Conservation (phyloP, 495 filamentous ascomycete genomes). For the Hypoxylon lienhwacheense region DNA sequence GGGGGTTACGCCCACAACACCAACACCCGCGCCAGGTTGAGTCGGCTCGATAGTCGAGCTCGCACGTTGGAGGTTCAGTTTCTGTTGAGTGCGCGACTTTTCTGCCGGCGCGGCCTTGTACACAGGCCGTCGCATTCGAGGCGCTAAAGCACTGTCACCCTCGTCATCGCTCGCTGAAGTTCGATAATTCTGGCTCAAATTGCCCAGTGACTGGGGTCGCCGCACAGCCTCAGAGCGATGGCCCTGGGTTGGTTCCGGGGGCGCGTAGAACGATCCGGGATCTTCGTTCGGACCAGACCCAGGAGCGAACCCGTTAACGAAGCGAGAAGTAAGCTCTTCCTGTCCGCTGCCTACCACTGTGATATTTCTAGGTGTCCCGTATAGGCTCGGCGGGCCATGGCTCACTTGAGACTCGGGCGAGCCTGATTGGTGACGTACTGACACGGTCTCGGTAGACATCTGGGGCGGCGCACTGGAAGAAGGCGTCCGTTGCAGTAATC, state of each 20-base stretch:
- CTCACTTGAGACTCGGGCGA: constrained; percentile 43
- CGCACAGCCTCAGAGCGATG: constrained; percentile 31
- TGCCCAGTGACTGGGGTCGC: constrained; percentile 44
- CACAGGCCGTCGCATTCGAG: constrained; percentile 37
- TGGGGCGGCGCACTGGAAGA: constrained; percentile 60
- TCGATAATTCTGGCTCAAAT: constrained; percentile 37
- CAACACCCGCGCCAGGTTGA: constrained; percentile 44
- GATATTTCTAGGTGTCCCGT: constrained; percentile 44
- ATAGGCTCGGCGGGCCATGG: constrained; percentile 43
- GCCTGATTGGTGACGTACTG: constrained; percentile 48
- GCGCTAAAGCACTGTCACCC: constrained; percentile 44
- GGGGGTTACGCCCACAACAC: constrained; percentile 41
- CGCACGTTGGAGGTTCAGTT: constrained; percentile 68
- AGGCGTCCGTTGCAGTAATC: constrained; percentile 59
- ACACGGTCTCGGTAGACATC: constrained; percentile 60
- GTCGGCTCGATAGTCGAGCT: constrained; percentile 64
- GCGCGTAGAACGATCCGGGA: constrained; percentile 34
- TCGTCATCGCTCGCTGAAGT: constrained; percentile 40
- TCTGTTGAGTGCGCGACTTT: constrained; percentile 68
- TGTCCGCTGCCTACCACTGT: constrained; percentile 49
- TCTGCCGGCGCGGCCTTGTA: constrained; percentile 47
- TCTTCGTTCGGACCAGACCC: constrained; percentile 38
- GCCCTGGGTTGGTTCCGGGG: constrained; percentile 16
- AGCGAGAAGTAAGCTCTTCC: constrained; percentile 54
- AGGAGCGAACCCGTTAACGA: constrained; percentile 49